phyloP scores from a whole-genome alignment of 306 rosid genomes.

The Corylus americana region DNA sequence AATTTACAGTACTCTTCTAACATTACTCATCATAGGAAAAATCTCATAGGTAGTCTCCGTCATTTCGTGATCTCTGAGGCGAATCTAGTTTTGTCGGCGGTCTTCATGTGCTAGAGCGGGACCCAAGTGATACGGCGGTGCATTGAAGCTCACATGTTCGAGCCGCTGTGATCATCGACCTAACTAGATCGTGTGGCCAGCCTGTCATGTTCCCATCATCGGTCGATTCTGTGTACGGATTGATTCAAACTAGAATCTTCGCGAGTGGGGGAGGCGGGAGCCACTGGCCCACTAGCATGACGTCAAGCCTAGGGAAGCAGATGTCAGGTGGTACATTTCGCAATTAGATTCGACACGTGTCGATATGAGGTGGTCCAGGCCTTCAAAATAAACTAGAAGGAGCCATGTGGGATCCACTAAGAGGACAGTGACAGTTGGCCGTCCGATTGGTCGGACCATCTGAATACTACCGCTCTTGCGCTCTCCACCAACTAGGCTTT shows the following conservation, averaged over 20 bases:
- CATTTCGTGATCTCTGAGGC: constrained; percentile 30
- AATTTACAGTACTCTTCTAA: too few species aligned
- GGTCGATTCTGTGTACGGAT: constrained; percentile 12
- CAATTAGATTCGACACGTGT: constrained; percentile 38
- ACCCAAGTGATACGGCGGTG: constrained; percentile 32
- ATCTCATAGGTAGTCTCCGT: neutral
- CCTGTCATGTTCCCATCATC: neutral
- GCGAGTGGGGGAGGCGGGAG: neutral
- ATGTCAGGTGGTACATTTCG: constrained; percentile 9
- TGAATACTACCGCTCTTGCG: neutral
- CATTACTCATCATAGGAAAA: neutral
- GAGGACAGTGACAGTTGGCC: neutral
- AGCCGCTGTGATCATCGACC: constrained; percentile 5
- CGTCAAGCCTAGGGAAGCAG: neutral
- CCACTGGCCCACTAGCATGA: neutral
- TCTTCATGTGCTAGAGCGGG: constrained; percentile 34
- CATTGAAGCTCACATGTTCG: constrained; percentile 31
- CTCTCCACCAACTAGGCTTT: neutral
- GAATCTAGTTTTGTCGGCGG: constrained; percentile 39
- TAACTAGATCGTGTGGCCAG: constrained; percentile 8
- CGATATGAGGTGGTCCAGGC: constrained; percentile 29
- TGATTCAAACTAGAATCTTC: constrained; percentile 28
- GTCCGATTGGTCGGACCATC: neutral
- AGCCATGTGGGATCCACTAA: neutral
- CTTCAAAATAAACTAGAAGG: constrained; percentile 27